Conservation (phyloP, 768 basidiomycete genomes). For the Naganishia vaughanmartiniae region DNA sequence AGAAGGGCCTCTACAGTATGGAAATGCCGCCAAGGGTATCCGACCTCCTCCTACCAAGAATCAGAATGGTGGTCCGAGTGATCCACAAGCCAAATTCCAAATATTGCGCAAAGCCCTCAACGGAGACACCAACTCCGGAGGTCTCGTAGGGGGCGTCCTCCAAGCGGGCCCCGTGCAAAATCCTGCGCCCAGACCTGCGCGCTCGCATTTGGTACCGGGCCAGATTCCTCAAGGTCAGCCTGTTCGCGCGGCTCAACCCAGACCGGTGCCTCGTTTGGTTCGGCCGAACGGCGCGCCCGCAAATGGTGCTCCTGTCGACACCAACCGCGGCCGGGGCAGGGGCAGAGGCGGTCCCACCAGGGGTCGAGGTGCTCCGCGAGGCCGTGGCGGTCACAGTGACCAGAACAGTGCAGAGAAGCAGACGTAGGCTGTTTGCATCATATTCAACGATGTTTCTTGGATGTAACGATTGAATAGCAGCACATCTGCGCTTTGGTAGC, state of each 20-base stretch:
- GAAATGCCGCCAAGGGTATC: constrained; percentile 49
- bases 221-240: constrained; percentile 19
- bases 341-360: constrained; percentile 10
- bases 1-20: constrained; percentile 39
- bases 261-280: background rate
- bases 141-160: constrained; percentile 2
- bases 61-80: background rate
- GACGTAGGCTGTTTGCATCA: background rate
- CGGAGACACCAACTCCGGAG: constrained; percentile 8
- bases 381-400: constrained; percentile 2
- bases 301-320: background rate
- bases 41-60: constrained; percentile 24
- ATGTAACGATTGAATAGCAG: too few species aligned
- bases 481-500: too few species aligned
- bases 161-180: background rate
- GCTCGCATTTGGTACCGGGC: constrained; percentile 4
- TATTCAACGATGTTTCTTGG: too few species aligned
- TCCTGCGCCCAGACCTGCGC: constrained; percentile 9
- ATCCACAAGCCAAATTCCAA: constrained; percentile 8
- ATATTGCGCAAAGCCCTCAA: constrained; percentile 23
- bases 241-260: background rate
- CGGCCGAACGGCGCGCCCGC: constrained; percentile 1
- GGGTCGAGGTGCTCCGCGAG: constrained; percentile 22
- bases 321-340: background rate
- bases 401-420: background rate